Evolutionary conservation across 352 stramenopile species (phyloP), one percentile per base, ranked within the genome.

Genomic region (Pseudoperonospora humuli): DNA sequence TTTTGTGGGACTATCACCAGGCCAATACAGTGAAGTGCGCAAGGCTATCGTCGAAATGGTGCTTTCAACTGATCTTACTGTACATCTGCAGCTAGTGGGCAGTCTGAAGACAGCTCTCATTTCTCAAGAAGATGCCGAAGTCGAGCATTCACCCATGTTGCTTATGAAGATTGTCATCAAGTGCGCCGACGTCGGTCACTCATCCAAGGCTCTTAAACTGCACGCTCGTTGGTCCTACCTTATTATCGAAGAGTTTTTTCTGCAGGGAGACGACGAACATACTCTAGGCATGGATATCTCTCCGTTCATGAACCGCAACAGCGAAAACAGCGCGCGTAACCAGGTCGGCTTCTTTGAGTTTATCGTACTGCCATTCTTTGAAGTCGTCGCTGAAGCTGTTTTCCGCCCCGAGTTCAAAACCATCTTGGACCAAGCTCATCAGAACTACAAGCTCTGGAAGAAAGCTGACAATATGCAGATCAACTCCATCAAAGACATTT

Each of bases 201-300:
- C 84, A 18, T 82, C 84, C 46, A 95, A 96, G 68, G 61, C 74
- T 7, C 74, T 72, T 14, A 70, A 73, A 31, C 51, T 97, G 4
- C 75, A 89, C 41, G 77, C 83, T 20, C 71, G 83, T 36, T 98
- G 91, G 90, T 86, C 85, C 1, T 79, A 95, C 42, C 51, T 93
- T 18, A 94, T 97, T 36, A 86, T 96, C 32, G 78, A 96, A 56
- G 93, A 98, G 58, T 97, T 97, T 49, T 98, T 96, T 52, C 60
- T 82, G 34, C 93, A 98, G 57, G 93, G 92, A 17, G 92, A 98
- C 51, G 77, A 95, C 35, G 93, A 98, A 50, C 88, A 95, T 39
- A 69, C 73, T 23, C 45, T 93, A 0, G 79, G 77, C 11, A 75
- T 97, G 51, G 68, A 93, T 27, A 77, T 96, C 24, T 96, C 73